Evolutionary conservation across 1,139 yeast species (phyloP).

Genomic region (Pichia norvegensis): DNA sequence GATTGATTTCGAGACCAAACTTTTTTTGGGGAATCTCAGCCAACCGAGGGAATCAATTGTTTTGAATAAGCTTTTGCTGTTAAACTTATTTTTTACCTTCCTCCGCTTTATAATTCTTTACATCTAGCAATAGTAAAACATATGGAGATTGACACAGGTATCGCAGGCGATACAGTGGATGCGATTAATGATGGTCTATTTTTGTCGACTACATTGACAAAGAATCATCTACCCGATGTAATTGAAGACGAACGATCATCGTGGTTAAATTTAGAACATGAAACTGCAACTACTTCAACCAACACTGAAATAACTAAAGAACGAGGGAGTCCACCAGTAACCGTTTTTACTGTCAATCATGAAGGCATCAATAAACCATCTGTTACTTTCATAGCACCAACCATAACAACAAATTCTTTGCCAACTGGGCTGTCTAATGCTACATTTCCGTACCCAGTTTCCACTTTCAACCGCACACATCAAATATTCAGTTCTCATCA

Average conservation of each 20-base stretch:
- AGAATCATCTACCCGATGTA: not conserved
- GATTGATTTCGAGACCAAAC: too few species aligned
- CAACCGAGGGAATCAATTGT: not conserved
- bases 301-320: not conserved
- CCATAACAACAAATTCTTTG: constrained; percentile 1
- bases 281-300: not conserved
- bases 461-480: not conserved
- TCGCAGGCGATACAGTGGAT: not conserved
- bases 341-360: not conserved
- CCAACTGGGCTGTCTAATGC: not conserved
- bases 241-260: not conserved
- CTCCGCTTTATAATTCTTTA: too few species aligned
- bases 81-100: too few species aligned
- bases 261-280: not conserved
- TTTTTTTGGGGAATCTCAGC: too few species aligned
- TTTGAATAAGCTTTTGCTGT: not conserved
- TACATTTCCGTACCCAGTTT: not conserved
- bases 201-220: not conserved
- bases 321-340: not conserved
- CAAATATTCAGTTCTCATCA: not conserved
- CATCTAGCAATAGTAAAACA: not conserved
- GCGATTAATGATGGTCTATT: not conserved
- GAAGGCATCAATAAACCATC: not conserved
- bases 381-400: constrained; percentile 1
- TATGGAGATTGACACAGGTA: not conserved